These are phyloP conservation scores for Zizania latifolia DNA, from an alignment of 176 grass and related monocot genomes.

Conservation along the genomic window DNA sequence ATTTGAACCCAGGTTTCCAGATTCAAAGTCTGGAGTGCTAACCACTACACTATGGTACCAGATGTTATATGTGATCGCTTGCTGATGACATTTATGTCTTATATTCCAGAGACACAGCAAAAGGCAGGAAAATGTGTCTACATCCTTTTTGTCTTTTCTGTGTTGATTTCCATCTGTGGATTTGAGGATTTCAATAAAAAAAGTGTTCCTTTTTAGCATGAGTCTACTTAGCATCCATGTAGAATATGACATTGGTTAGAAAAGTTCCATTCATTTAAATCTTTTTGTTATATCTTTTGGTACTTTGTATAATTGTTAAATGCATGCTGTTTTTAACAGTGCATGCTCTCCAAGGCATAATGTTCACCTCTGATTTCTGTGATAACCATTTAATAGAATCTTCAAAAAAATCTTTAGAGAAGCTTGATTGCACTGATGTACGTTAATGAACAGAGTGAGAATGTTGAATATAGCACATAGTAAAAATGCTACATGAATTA, in stretches of 20 bases:
- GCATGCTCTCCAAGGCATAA: background rate
- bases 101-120: no score
- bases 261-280: background rate
- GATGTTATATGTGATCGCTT: background rate
- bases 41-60: slow-evolving; percentile 84
- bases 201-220: no score
- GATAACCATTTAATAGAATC: background rate
- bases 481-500: background rate
- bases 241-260: background rate
- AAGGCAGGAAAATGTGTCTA: no score
- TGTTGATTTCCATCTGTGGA: no score
- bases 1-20: slow-evolving; percentile 93
- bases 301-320: background rate
- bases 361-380: background rate
- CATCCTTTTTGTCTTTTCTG: no score
- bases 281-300: background rate
- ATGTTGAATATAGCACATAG: background rate
- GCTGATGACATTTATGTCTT: background rate
- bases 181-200: no score
- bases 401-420: background rate
- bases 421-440: background rate
- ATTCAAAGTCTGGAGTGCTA: slow-evolving; percentile 99
- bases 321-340: background rate
- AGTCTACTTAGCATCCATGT: no score
- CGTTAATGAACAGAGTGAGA: background rate